phyloP scores from a whole-genome alignment of 2,329 filamentous ascomycete species.

The Didymella segeticola region DNA sequence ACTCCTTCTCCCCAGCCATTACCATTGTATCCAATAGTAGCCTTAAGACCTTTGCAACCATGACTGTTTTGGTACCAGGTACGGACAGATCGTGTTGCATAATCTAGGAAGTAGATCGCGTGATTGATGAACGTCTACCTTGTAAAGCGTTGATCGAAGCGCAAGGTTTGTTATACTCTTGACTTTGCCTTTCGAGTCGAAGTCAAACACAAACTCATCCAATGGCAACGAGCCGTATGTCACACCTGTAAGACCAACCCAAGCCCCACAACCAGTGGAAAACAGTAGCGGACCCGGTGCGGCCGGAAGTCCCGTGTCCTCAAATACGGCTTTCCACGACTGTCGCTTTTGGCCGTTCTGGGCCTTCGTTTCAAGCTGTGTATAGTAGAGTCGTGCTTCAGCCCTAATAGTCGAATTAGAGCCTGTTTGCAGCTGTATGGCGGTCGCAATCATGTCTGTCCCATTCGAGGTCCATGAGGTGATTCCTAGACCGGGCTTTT shows the following conservation, averaged over 20 bases:
- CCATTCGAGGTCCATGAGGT: constrained; percentile 42
- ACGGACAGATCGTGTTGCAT: not conserved
- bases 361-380: constrained; percentile 24
- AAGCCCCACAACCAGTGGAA: constrained; percentile 31
- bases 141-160: constrained; percentile 11
- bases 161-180: constrained; percentile 33
- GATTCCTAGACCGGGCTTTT: constrained; percentile 38
- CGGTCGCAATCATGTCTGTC: constrained; percentile 36
- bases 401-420: constrained; percentile 2
- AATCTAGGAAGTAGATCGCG: not conserved
- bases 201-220: constrained; percentile 35
- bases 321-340: constrained; percentile 32
- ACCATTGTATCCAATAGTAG: not conserved
- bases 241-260: constrained; percentile 31
- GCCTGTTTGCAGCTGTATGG: constrained; percentile 22
- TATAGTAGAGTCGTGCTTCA: constrained; percentile 32
- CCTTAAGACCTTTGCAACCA: not conserved
- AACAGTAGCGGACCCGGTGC: constrained; percentile 23
- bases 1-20: no score
- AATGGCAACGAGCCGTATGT: constrained; percentile 33
- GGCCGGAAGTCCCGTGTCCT: constrained; percentile 26
- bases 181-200: constrained; percentile 27
- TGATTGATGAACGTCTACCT: constrained; percentile 22
- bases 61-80: not conserved
- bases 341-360: constrained; percentile 20